Base-by-base conservation (phyloP, 352 stramenopile species). In the Chrysophaeum taylorii region DNA sequence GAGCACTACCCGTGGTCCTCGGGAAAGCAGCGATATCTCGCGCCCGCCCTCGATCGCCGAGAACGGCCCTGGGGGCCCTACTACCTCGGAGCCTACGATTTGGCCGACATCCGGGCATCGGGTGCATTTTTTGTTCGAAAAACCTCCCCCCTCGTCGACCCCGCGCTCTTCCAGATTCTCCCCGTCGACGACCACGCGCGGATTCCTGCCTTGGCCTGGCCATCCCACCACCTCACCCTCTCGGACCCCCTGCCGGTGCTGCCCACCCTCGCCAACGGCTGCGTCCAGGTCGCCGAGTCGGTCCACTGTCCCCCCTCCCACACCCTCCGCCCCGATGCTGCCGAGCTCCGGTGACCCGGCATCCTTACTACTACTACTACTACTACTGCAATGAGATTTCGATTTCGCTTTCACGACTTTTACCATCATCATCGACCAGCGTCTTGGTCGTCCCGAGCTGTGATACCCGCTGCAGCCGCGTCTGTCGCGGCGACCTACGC, bases 121-220 rank as follows among this genome's bases (percentile, higher is more conserved):
- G 80, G 81, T 27, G 83, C 83, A 16, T 74, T 89, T 50, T 87
- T 84, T 71, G 72, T 89, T 25, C 72, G 83, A 52, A 89, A 87
- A 67, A 81, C 86, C 9, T 83, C 79, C 23, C 68, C 36, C n/a
- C 60, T 48, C 25, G 76, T 72, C 21, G 68, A 72, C 41, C 39
- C 29, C 23, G 54, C 45, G 50, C 15, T 72, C 27, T 72, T 69
- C 38, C 16, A 35, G 15, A 18, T 72, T 1, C 64, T 72, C 14
- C 68, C 68, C 25, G 43, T 61, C 31, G 14, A 25, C n/a, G 14
- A 16, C 57, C 45, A 35, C 27, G 57, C 57, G 1, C 2, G 27
- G 5, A 33, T 42, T 2, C 57, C 57, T 36, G 57, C 7, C 12
- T 23, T 48, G 2, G 5, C 5, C 52, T 63, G 52, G 52, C 52